Evolutionary conservation across 2,329 filamentous ascomycete species (phyloP), one percentile per base, ranked within the genome.

Genomic region (Graphiopsis chlorocephala): DNA sequence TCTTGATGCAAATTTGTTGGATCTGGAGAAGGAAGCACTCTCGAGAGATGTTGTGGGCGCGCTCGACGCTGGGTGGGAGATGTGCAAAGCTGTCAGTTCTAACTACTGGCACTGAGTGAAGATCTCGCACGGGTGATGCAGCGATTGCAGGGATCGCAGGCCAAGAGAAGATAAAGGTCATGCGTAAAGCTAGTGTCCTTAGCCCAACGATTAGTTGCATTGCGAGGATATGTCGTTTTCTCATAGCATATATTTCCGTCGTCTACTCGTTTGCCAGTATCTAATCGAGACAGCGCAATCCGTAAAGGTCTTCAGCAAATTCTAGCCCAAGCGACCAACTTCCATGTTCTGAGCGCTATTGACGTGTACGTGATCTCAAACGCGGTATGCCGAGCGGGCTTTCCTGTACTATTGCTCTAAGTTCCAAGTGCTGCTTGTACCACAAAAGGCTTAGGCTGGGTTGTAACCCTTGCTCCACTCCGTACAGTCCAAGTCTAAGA

Each of bases 21-120:
- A 75, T 65, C 58, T 80, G 26, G 77, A 80, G 62, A 77, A 79
- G 66, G 77, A 74, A 2, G 72, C 75, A 1, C 66, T 82, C 62
- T 77, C 78, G 12, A 73, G 77, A 6, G 76, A 79, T 38, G 72
- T 80, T 0, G 72, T 80, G 10, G 59, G 75, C 58, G 76, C 75
- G 8, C 66, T 82, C 38, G 75, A 80, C 48, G 67, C 73, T 38
- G 76, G 71, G 6, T 81, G 78, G 78, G 57, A 67, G 53, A 26
- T 25, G 50, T 53, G 31, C 29, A 52, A 53, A 25, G 59, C n/a
- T n/a, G 58, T 50, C 6, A 35, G 42, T n/a, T 61, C 53, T 8
- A 57, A 57, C 17, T 57, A 38, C 15, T 57, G 53, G 53, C 53
- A 57, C 17, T 57, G 31, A 57, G 8, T 14, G 47, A 26, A n/a